Evolutionary conservation across 2,329 filamentous ascomycete species (phyloP), one percentile per base, ranked within the genome.

Genomic region (Colletotrichum endophyticum): DNA sequence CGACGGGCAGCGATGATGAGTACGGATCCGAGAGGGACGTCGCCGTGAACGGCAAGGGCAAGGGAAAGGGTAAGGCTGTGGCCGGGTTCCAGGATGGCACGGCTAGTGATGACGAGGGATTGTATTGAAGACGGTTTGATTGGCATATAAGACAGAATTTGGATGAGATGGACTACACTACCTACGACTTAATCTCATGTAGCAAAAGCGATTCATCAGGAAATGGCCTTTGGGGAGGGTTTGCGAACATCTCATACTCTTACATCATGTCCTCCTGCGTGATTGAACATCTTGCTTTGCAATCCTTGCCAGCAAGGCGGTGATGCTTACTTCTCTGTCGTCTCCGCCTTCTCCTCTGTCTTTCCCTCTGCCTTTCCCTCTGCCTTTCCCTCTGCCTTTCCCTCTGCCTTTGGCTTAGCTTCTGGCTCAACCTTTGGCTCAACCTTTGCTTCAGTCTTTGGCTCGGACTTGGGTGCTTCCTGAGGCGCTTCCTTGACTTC

Each of bases 41-140:
- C 8, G 79, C 80, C 15, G 83, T 59, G 16, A 81, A 78, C 11
- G 77, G 81, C 63, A 79, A 78, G 77, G 78, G 81, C n/a, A 91
- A 91, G 80, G 89, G 89, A 9, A 92, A 92, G 82, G 91, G 88
- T 2, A 92, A 91, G 80, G 90, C 87, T 4, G 84, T 88, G 19
- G 87, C 87, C 76, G 84, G 85, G 36, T 91, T 92, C 78, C 86
- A 88, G 79, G 86, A 90, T n/a, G 87, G 87, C 25, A 88, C 85
- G n/a, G 89, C 86, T 22, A 90, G 88, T 78, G 91, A 90, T 76
- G 90, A 92, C 68, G 90, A 92, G 64, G 90, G 86, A 12, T 79
- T 92, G 81, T 92, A 92, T 70, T 92, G 85, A 82, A 53, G 44
- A 27, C 27, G 44, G 27, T 22, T 53, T 25, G 44, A 13, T 13